Evolutionary conservation across 352 stramenopile species (phyloP), one percentile per base, ranked within the genome.

Genomic region (Ochromonadaceae sp.): DNA sequence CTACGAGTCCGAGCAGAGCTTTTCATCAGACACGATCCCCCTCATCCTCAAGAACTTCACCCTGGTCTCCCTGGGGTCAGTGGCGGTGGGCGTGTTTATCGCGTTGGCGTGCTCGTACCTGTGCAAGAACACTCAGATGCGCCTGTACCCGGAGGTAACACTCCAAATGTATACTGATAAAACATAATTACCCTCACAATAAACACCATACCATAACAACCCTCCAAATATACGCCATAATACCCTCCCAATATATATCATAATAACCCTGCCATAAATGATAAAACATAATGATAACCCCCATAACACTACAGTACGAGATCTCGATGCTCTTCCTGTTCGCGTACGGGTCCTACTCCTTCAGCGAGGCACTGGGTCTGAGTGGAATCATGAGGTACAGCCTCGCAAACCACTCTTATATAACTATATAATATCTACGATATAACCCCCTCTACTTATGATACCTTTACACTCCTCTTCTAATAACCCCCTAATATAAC

Each of bases 351-450:
- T 85, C 77, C 56, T 92, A 91, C 67, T 76, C 82, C 0, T 76
- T 84, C 5, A 81, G 77, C 4, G 85, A 93, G 72, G 59, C 79
- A 2, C 67, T 89, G 30, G 72, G 78, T 49, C 65, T 93, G 34
- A 86, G 75, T 30, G 85, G 85, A 30, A 89, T 93, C 57, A 89
- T 91, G 81, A 76, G n/a, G n/a, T n/a, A n/a, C n/a, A n/a, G n/a
- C n/a, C n/a, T n/a, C n/a, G n/a, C n/a, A n/a, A n/a, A n/a, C n/a
- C n/a, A n/a, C n/a, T n/a, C n/a, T n/a, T n/a, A n/a, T n/a, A n/a
- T n/a, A n/a, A n/a, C n/a, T n/a, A n/a, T n/a, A n/a, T n/a, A n/a
- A n/a, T n/a, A n/a, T n/a, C n/a, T n/a, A n/a, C n/a, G n/a, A n/a
- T n/a, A n/a, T n/a, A n/a, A n/a, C n/a, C n/a, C n/a, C n/a, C n/a